Evolutionary conservation across 176 grass and related monocot species (phyloP).

Genomic region (Areca catechu): DNA sequence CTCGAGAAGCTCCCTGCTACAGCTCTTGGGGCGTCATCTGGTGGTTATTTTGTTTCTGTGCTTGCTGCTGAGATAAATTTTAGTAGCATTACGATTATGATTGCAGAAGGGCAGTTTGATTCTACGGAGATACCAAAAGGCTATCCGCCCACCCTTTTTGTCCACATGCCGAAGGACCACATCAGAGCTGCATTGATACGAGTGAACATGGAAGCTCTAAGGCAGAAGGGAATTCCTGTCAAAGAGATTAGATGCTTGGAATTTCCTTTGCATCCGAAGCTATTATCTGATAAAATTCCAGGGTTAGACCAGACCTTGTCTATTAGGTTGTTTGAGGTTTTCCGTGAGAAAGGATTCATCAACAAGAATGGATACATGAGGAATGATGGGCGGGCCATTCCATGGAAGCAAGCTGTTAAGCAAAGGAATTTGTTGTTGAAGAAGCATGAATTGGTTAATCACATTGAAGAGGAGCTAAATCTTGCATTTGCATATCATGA

Average conservation of each 20-base stretch:
- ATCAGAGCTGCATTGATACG: conserved; percentile 25
- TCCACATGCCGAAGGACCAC: conserved; percentile 78
- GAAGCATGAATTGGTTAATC: conserved; percentile 51
- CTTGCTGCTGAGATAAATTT: conserved; percentile 60
- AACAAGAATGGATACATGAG: conserved; percentile 67
- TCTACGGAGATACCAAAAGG: conserved; percentile 27
- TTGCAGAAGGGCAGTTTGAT: conserved; percentile 64
- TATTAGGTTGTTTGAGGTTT: conserved; percentile 36
- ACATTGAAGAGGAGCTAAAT: conserved; percentile 90
- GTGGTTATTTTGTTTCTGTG: conserved; percentile 75
- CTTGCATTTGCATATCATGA: conserved; percentile 77
- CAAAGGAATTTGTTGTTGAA: conserved; percentile 51
- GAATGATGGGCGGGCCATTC: conserved; percentile 51
- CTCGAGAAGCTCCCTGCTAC: conserved; percentile 50
- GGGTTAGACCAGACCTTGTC: conserved; percentile 34
- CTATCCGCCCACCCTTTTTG: conserved; percentile 81
- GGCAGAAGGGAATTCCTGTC: conserved; percentile 30
- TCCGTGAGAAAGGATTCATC: conserved; percentile 52
- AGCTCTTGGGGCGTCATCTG: conserved; percentile 69
- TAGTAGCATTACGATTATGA: conserved; percentile 61
- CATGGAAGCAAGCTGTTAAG: conserved; percentile 48
- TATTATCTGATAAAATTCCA: conserved; percentile 41
- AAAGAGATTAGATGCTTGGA: conserved; percentile 50
- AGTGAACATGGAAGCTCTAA: conserved; percentile 39
- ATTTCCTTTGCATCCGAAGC: conserved; percentile 41